A percentile compares a stretch with the other conserved stretches of the same genome.
Evolutionary conservation across 1,139 yeast species (phyloP).

Genomic region (Debaryomycetaceae sp.): DNA sequence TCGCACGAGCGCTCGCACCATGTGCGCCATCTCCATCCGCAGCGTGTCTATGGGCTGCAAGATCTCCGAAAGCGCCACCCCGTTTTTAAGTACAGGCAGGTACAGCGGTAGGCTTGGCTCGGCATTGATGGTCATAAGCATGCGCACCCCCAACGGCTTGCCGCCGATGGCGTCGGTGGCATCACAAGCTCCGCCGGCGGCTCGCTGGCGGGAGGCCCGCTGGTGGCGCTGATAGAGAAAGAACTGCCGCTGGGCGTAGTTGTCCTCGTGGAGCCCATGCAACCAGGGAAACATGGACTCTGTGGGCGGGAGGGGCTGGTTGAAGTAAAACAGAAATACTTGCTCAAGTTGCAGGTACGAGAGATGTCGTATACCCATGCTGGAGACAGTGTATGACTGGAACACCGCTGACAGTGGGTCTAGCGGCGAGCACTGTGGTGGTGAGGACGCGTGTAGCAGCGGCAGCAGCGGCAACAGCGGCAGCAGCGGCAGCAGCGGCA

Average conservation of each 20-base stretch:
- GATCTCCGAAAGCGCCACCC: slow-evolving; percentile 58
- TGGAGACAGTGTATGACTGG: no score
- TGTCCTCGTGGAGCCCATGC: slow-evolving; percentile 62
- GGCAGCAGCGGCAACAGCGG: no score
- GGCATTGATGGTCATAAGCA: slow-evolving; percentile 52
- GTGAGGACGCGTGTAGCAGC: no score
- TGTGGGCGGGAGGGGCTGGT: slow-evolving; percentile 61
- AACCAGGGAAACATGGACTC: slow-evolving; percentile 83
- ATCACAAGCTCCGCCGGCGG: no score
- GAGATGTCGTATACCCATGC: slow-evolving; percentile 5
- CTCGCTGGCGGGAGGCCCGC: no score
- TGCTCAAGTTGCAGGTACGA: slow-evolving; percentile 22
- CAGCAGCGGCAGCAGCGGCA: no score
- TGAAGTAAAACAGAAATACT: slow-evolving; percentile 45
- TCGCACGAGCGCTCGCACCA: slow-evolving; percentile 17
- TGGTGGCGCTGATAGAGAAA: slow-evolving; percentile 23
- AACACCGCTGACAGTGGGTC: no score
- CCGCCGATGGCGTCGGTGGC: slow-evolving; percentile 5
- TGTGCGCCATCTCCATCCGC: slow-evolving; percentile 27
- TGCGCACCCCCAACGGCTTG: slow-evolving; percentile 26
- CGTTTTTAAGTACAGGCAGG: slow-evolving; percentile 48
- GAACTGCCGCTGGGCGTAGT: slow-evolving; percentile 46
- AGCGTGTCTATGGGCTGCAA: slow-evolving; percentile 44
- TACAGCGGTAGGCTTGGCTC: slow-evolving; percentile 10
- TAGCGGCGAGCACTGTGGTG: no score